Base-by-base conservation (phyloP, 768 basidiomycete genomes). In the Lactifluus pinguis region DNA sequence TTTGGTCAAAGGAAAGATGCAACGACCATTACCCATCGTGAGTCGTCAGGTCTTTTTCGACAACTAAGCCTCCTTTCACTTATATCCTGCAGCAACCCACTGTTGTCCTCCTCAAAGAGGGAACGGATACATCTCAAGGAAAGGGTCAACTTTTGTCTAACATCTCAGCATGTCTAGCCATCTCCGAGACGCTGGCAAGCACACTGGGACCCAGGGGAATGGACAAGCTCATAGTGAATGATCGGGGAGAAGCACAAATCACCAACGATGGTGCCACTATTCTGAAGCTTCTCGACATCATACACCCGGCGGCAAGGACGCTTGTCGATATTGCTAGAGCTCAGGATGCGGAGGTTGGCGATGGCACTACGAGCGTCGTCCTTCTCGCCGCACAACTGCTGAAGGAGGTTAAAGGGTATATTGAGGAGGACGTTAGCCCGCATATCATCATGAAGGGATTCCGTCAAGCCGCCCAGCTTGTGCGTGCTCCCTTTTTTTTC, bases 221-320 rank as follows among this genome's bases (percentile, higher is more conserved):
- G 97, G 97, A 99, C 74, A 98, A 98, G 72, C 79, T 98, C 49
- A 97, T 97, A 66, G 95, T 98, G 2, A 87, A 87, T 62, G 87
- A 91, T 61, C 84, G 94, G 59, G 95, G 97, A 53, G 89, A 95
- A 62, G 93, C 97, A 9, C 95, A 97, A 76, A 99, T 99, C 71
- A 98, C 97, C 21, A 99, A 99, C 74, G 97, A 99, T 82, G 97
- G 97, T 60, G 97, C 97, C 39, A 99, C 97, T 62, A 97, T 99
- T 71, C 80, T 99, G 70, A 95, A 97, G 74, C 80, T 99, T 62
- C 83, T 99, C 63, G 97, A 99, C 65, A 95, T 99, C 71, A 87
- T 99, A 1, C 97, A 99, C 73, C 97, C 97, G 50, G 95, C 97
- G 58, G 97, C 97, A 21, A 84, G 92, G 70, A 95, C 94, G n/a